phyloP scores from a whole-genome alignment of 164 flowering plant species.

The Akebia trifoliata region DNA sequence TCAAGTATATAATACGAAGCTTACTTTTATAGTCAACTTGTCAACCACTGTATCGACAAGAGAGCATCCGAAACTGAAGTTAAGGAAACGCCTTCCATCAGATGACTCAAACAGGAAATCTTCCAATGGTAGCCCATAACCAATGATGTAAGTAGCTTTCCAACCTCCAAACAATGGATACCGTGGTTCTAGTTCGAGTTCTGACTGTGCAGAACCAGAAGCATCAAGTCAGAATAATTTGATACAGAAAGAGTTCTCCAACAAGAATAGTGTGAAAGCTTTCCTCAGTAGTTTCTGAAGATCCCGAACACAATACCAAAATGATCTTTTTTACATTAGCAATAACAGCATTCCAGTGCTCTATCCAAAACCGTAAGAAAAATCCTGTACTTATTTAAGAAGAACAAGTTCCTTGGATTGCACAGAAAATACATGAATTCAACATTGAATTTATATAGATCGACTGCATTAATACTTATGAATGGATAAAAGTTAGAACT shows the following conservation, averaged over 20 bases:
- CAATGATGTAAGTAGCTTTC: slow-evolving; percentile 87
- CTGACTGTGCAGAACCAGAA: slow-evolving; percentile 56
- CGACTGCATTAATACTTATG: too few relatives aligned
- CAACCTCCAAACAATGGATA: slow-evolving; percentile 99
- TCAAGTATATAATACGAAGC: slow-evolving; percentile 13
- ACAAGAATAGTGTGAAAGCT: background rate
- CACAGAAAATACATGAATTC: background rate
- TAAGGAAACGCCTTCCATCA: slow-evolving; percentile 86
- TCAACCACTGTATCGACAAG: slow-evolving; percentile 70
- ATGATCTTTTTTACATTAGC: background rate
- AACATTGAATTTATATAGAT: background rate
- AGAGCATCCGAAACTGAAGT: slow-evolving; percentile 91
- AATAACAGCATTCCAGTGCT: too few relatives aligned
- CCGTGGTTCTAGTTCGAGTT: slow-evolving; percentile 89
- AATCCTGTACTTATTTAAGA: background rate
- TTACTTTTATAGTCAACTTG: slow-evolving; percentile 77
- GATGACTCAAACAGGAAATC: slow-evolving; percentile 81
- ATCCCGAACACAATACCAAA: background rate
- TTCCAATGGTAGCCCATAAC: slow-evolving; percentile 85
- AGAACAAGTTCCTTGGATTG: background rate
- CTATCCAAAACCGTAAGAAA: slow-evolving; percentile 1
- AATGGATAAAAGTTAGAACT: background rate
- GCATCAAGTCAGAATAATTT: slow-evolving; percentile 9
- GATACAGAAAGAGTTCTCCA: background rate
- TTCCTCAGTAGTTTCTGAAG: background rate